These are phyloP conservation scores for Quercus engelmannii DNA, from an alignment of 306 rosid genomes.

Conservation along the genomic window DNA sequence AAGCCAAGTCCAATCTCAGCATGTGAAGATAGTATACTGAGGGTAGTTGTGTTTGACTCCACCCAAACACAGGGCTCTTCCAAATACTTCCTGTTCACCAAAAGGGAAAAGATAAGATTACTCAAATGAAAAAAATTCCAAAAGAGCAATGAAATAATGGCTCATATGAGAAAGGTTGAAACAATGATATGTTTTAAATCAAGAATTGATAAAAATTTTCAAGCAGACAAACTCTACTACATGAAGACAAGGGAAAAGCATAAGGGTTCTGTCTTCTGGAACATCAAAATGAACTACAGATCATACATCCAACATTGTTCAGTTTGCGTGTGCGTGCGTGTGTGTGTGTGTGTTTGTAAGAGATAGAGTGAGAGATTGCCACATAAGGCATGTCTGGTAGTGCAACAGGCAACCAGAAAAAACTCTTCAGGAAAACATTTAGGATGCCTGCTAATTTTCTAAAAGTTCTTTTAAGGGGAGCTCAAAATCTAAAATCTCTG, in stretches of 20 bases:
- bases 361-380: no score
- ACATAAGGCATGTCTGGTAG: no score
- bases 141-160: background rate
- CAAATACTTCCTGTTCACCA: slow-evolving; percentile 70
- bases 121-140: background rate
- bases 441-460: no score
- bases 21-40: slow-evolving; percentile 84
- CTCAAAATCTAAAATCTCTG: no score
- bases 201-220: background rate
- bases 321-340: background rate
- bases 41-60: slow-evolving; percentile 80
- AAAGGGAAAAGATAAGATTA: background rate
- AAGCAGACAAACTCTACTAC: background rate
- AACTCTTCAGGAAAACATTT: no score
- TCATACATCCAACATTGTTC: background rate
- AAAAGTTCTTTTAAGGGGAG: no score
- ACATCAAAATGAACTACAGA: background rate
- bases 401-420: no score
- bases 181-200: background rate
- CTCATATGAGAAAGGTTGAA: background rate
- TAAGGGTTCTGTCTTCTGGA: background rate
- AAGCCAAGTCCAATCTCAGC: slow-evolving; percentile 92
- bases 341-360: no score
- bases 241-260: background rate
- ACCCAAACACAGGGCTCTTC: slow-evolving; percentile 95